Percentiles rank a stretch among this genome's conserved stretches.
Evolutionary conservation across 73 alveolate species (phyloP).

Genomic region (Stentor coeruleus): DNA sequence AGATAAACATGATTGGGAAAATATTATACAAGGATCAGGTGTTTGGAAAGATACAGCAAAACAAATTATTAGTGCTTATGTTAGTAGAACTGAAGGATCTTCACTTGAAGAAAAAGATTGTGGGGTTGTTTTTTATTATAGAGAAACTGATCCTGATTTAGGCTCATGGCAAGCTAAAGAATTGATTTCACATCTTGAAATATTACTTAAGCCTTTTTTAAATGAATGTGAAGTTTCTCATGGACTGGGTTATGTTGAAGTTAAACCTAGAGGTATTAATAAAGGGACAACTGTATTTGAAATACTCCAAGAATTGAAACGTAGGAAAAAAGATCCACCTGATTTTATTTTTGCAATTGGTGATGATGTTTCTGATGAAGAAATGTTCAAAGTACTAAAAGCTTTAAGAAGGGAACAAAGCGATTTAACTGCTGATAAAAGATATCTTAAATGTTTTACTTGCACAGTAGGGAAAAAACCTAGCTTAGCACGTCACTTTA

Average conservation of each 20-base stretch:
- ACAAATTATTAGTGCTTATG: slow-evolving; percentile 49
- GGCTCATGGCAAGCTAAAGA: slow-evolving; percentile 68
- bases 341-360: slow-evolving; percentile 65
- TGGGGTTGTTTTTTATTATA: slow-evolving; percentile 49
- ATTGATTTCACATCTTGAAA: slow-evolving; percentile 38
- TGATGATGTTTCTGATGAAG: slow-evolving; percentile 70
- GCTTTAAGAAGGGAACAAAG: slow-evolving; percentile 38
- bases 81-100: slow-evolving; percentile 68
- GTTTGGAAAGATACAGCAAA: slow-evolving; percentile 58
- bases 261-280: slow-evolving; percentile 7
- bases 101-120: slow-evolving; percentile 59
- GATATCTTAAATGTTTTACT: slow-evolving; percentile 38
- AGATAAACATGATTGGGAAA: slow-evolving; percentile 33
- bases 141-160: slow-evolving; percentile 56
- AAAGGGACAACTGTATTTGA: slow-evolving; percentile 25
- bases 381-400: slow-evolving; percentile 66
- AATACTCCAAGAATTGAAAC: slow-evolving; percentile 9
- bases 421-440: slow-evolving; percentile 27
- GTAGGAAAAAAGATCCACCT: slow-evolving; percentile 35
- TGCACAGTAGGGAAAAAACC: slow-evolving; percentile 70
- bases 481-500: slow-evolving; percentile 54
- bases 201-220: slow-evolving; percentile 10
- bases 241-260: slow-evolving; percentile 29
- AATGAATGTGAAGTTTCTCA: slow-evolving; percentile 19
- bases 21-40: background rate